phyloP scores from a whole-genome alignment of 148 eudicot genomes.

The Rhododendron griersonianum region DNA sequence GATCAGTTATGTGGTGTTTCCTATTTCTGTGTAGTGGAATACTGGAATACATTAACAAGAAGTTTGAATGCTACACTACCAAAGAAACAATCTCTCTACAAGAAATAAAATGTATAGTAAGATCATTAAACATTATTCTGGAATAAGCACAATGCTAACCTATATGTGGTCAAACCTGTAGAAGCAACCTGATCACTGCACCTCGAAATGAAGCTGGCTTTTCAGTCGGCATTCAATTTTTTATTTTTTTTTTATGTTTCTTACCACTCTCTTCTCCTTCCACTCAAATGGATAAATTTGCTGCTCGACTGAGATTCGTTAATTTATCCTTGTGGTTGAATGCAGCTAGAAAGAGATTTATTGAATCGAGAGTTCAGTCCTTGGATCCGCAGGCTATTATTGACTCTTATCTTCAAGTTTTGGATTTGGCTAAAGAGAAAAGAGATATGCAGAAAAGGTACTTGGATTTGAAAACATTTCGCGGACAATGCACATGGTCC shows the following conservation, averaged over 20 bases:
- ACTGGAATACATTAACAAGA: background rate
- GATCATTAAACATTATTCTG: background rate
- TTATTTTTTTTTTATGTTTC: background rate
- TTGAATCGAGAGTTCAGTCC: conserved; percentile 71
- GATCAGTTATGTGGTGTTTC: background rate
- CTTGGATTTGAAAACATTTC: conserved; percentile 5
- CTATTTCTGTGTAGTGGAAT: background rate
- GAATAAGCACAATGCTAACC: background rate
- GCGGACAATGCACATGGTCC: background rate
- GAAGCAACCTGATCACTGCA: conserved; percentile 2
- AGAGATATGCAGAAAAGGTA: conserved; percentile 73
- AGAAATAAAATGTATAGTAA: background rate
- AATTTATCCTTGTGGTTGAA: conserved; percentile 7
- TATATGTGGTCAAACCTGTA: background rate
- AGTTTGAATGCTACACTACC: background rate
- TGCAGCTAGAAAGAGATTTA: conserved; percentile 75
- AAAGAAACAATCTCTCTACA: background rate
- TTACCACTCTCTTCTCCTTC: background rate
- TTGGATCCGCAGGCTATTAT: conserved; percentile 50
- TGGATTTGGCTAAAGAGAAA: conserved; percentile 52
- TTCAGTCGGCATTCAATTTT: background rate
- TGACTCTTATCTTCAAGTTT: conserved; percentile 55
- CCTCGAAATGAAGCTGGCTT: background rate
- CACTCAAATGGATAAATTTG: background rate
- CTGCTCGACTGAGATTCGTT: background rate